A percentile compares a stretch with the other conserved stretches of the same genome.
Evolutionary conservation across 345 rosid genomes (phyloP).

Genomic region (Lumnitzera racemosa): DNA sequence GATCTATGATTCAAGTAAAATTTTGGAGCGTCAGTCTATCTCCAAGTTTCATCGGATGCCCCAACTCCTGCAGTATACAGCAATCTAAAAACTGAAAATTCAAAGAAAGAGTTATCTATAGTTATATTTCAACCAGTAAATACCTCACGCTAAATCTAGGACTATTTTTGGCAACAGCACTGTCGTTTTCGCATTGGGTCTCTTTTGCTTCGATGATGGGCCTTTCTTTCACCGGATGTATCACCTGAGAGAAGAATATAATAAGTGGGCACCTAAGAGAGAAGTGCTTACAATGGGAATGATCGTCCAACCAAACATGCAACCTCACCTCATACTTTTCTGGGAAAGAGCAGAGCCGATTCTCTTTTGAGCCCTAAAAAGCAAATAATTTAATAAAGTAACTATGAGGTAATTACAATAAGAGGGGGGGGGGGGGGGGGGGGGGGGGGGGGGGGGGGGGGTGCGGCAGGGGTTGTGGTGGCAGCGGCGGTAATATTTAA

Average conservation of each 20-base stretch:
- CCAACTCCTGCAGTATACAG: constrained; percentile 40
- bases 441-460: no score
- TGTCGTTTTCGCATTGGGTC: constrained; percentile 25
- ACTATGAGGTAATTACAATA: neutral
- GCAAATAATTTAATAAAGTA: constrained; percentile 22
- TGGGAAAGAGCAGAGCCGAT: constrained; percentile 49
- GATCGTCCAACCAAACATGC: neutral
- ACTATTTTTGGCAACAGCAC: constrained; percentile 25
- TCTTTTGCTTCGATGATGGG: constrained; percentile 26
- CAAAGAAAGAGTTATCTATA: neutral
- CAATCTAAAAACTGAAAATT: neutral
- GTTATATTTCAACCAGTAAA: neutral
- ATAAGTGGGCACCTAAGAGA: neutral
- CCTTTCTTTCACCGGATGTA: constrained; percentile 27
- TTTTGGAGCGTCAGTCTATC: neutral
- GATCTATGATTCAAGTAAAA: no score
- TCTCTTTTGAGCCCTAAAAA: constrained; percentile 89
- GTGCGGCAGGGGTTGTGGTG: no score
- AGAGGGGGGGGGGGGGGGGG: no score
- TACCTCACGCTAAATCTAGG: constrained; percentile 40
- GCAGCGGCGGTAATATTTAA: neutral
- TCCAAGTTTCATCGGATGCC: constrained; percentile 35
- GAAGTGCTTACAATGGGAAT: neutral
- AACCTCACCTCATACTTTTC: constrained; percentile 53
- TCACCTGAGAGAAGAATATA: constrained; percentile 17